Percentiles rank a stretch among this genome's conserved stretches.
These are phyloP conservation scores for Calonectria fujianensis DNA, from an alignment of 2,329 filamentous ascomycete genomes.

Conservation along the genomic window DNA sequence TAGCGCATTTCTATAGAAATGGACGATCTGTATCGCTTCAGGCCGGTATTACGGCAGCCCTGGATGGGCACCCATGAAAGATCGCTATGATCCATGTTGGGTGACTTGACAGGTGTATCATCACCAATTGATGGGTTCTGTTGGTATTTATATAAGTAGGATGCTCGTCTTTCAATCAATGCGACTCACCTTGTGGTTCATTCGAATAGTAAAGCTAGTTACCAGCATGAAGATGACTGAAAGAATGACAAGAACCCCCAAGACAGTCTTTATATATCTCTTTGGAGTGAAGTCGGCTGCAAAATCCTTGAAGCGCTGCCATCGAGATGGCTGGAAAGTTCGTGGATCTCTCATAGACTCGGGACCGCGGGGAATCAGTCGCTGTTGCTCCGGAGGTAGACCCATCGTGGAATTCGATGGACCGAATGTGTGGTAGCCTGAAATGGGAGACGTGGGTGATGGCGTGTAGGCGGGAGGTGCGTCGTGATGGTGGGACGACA, in stretches of 20 bases:
- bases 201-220: constrained; percentile 45
- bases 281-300: constrained; percentile 47
- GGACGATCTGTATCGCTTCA: neutral
- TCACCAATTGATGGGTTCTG: constrained; percentile 50
- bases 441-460: constrained; percentile 57
- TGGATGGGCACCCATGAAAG: constrained; percentile 54
- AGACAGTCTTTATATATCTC: constrained; percentile 55
- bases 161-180: neutral
- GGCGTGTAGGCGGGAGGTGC: constrained; percentile 73
- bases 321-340: constrained; percentile 52
- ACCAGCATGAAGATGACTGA: constrained; percentile 58
- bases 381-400: constrained; percentile 63
- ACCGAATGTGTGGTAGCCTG: constrained; percentile 68
- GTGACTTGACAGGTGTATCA: constrained; percentile 52
- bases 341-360: constrained; percentile 67
- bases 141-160: constrained; percentile 1
- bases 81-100: constrained; percentile 46
- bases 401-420: constrained; percentile 62
- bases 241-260: constrained; percentile 59
- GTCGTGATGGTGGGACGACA: constrained; percentile 56
- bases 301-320: constrained; percentile 56
- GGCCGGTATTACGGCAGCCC: constrained; percentile 52
- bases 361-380: constrained; percentile 64
- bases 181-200: constrained; percentile 55
- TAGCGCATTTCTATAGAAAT: constrained; percentile 59